A percentile compares a stretch with the other conserved stretches of the same genome.
phyloP scores from a whole-genome alignment of 768 basidiomycete genomes.

The Podaxis carcinomalis region DNA sequence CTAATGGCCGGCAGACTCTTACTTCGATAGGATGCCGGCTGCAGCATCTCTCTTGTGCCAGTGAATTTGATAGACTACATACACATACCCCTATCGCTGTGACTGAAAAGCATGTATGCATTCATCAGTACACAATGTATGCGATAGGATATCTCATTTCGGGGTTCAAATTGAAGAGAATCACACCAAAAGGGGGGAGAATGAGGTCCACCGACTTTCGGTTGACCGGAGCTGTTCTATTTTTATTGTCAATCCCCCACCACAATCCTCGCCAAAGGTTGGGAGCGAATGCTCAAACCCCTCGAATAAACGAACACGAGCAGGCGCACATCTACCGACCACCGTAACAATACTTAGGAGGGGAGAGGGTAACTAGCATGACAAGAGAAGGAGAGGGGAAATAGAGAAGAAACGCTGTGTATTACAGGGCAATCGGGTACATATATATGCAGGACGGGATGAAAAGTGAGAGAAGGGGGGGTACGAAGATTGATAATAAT shows the following conservation, averaged over 20 bases:
- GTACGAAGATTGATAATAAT: background rate
- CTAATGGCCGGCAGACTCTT: background rate
- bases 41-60: background rate
- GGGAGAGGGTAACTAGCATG: background rate
- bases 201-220: background rate
- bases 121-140: background rate
- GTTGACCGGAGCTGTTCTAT: background rate
- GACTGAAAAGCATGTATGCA: too few species aligned
- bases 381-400: background rate
- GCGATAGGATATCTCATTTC: background rate
- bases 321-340: background rate
- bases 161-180: background rate
- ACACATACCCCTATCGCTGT: too few species aligned
- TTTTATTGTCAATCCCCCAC: background rate
- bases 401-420: slow-evolving; percentile 5
- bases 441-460: slow-evolving; percentile 10
- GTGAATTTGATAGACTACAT: too few species aligned
- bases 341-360: background rate
- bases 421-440: slow-evolving; percentile 21
- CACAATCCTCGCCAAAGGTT: background rate
- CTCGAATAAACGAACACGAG: background rate
- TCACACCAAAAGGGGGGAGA: background rate
- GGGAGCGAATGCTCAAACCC: background rate
- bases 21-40: background rate
- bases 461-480: background rate